Evolutionary conservation across 805 yeast species (phyloP).

Genomic region (Kazachstania bromeliacearum): DNA sequence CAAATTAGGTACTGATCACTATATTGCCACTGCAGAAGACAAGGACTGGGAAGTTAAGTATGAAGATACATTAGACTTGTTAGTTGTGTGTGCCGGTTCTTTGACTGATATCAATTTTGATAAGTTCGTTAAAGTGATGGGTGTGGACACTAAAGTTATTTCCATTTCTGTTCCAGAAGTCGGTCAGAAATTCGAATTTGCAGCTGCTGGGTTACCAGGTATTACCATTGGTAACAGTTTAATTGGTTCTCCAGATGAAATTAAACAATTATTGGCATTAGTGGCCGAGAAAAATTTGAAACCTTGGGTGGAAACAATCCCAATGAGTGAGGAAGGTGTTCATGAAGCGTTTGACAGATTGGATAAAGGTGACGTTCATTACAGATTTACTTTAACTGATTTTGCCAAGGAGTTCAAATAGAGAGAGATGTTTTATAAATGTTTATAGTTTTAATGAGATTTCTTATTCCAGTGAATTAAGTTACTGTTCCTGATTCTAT

Average conservation of each 20-base stretch:
- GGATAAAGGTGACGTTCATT: slow-evolving; percentile 42
- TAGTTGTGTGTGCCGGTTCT: slow-evolving; percentile 41
- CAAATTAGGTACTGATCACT: slow-evolving; percentile 44
- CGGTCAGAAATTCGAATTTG: slow-evolving; percentile 8
- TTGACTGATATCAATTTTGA: slow-evolving; percentile 33
- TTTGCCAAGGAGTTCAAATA: no score
- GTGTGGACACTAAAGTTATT: slow-evolving; percentile 30
- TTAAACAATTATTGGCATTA: slow-evolving; percentile 37
- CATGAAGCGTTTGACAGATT: slow-evolving; percentile 39
- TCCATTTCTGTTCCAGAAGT: slow-evolving; percentile 19
- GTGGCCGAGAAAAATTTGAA: slow-evolving; percentile 39
- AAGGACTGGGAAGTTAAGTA: slow-evolving; percentile 32
- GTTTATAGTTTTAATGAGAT: no score
- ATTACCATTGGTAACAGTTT: slow-evolving; percentile 25
- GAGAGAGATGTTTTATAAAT: no score
- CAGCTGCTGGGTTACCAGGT: slow-evolving; percentile 16
- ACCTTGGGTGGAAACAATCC: slow-evolving; percentile 46
- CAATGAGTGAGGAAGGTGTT: slow-evolving; percentile 37
- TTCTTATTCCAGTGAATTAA: no score
- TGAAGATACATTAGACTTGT: slow-evolving; percentile 35
- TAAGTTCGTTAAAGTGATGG: slow-evolving; percentile 23
- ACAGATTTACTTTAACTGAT: slow-evolving; percentile 44
- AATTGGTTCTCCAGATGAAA: slow-evolving; percentile 40
- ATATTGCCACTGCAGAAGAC: slow-evolving; percentile 45
- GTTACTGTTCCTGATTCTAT: no score